A percentile compares a stretch with the other conserved stretches of the same genome.
Evolutionary conservation across 768 basidiomycete species (phyloP).

Genomic region (Obba rivulosa): DNA sequence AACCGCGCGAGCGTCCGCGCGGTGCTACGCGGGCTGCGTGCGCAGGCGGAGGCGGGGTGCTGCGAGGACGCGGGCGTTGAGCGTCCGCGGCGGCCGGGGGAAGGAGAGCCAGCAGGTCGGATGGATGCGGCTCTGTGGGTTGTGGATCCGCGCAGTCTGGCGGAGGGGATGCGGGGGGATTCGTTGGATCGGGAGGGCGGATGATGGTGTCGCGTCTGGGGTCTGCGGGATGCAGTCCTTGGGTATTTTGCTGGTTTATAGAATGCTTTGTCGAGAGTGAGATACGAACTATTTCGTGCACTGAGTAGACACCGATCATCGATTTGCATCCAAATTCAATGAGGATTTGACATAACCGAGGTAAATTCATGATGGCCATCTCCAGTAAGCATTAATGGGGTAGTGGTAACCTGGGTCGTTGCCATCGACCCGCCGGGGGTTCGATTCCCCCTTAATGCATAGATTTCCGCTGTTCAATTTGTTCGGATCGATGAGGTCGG

Average conservation of each 20-base stretch:
- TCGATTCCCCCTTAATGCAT: slow-evolving; percentile 85
- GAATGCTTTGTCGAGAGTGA: too few species aligned
- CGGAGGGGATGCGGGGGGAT: slow-evolving; percentile 49
- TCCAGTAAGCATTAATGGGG: slow-evolving; percentile 33
- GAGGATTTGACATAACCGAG: too few species aligned
- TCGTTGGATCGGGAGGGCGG: background rate
- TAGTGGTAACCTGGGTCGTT: slow-evolving; percentile 33
- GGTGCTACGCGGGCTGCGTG: slow-evolving; percentile 62
- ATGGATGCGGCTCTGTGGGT: slow-evolving; percentile 56
- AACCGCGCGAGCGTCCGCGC: slow-evolving; percentile 75
- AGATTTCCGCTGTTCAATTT: too few species aligned
- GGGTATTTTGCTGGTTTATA: too few species aligned
- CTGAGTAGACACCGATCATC: too few species aligned
- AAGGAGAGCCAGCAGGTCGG: slow-evolving; percentile 5
- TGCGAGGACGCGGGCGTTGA: slow-evolving; percentile 20
- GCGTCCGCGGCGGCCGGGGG: slow-evolving; percentile 8
- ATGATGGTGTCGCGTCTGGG: too few species aligned
- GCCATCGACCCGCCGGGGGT: slow-evolving; percentile 77
- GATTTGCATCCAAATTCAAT: too few species aligned
- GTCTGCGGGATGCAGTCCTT: too few species aligned
- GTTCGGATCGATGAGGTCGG: too few species aligned
- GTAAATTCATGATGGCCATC: too few species aligned
- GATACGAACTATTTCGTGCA: too few species aligned
- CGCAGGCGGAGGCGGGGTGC: slow-evolving; percentile 23
- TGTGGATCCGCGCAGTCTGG: slow-evolving; percentile 74